Evolutionary conservation across 495 filamentous ascomycete genomes (phyloP), one percentile per base, ranked within the genome.

Genomic region (Penicillium mononematosum): DNA sequence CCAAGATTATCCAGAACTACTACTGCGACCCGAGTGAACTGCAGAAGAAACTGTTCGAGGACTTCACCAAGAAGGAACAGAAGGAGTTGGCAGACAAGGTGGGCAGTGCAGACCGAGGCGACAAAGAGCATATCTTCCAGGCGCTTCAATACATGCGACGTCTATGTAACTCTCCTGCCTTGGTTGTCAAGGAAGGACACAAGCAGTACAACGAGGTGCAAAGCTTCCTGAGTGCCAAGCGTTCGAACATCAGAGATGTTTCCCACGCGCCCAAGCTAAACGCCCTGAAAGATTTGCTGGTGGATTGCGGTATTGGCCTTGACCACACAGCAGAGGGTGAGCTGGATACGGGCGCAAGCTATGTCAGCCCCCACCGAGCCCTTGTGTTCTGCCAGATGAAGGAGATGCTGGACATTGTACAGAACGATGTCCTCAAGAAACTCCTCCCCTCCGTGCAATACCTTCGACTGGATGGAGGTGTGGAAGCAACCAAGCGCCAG

Each of bases 311-410:
- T 41, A 98, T 98, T 70, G 94, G 94, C 51, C 77, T 85, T 22
- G 75, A 82, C 50, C 72, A 79, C 12, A 67, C 81, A 22, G 74
- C 76, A 19, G 78, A 80, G 61, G 76, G 77, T 44, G 81, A 84
- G 45, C 64, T 88, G 20, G 85, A 84, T 4, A 82, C 85, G 2
- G 89, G 87, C 50, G 82, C 86, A 14, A 88, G 82, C 69, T 92
- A 90, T 45, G 93, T 98, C 70, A 93, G 90, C 60, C 94, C 91
- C 5, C 94, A 98, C 62, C 89, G 94, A 42, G 95, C 95, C 2
- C 83, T 98, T 50, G 88, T 98, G 62, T 98, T 98, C 79, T 98
- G 93, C 65, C 94, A 98, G 68, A 95, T 98, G 89, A 97, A 97
- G 70, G 95, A 98, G 70, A 98, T 98, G 95, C 78, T 98, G 19